Evolutionary conservation across 805 yeast species (phyloP), one percentile per base, ranked within the genome.

Genomic region (Candida lessepsii): DNA sequence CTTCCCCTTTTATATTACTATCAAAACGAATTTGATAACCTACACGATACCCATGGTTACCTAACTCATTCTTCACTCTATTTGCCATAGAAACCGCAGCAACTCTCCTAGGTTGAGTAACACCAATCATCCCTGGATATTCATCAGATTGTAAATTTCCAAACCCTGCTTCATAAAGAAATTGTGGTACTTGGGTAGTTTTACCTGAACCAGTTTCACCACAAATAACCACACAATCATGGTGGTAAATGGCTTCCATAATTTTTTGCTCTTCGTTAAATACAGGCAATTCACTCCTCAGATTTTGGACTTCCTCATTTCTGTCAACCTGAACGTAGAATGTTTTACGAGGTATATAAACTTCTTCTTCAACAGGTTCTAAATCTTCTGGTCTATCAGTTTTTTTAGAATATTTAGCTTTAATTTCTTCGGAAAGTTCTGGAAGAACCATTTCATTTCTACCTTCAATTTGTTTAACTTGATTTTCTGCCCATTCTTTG

Each of bases 171-270:
- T 93, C 99, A 56, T 81, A 88, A 32, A 93, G 63, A 54, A 93
- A 93, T 58, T 93, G 99, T 0, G 99, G 99, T 4, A 93, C 90
- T 63, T 93, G 99, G 0, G 99, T 93, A 1, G 99, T 93, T 60
- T 93, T 93, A 63, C 99, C 99, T 2, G 97, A 89, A 52, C 99
- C 99, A 1, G 99, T 93, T 53, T 90, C 98, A 71, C 99, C 99
- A 67, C 97, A 91, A 18, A 93, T 73, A 10, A 93, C 83, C 0
- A 90, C 80, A 45, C 91, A 84, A 53, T 90, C 96, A 55, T 91
- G 86, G 54, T 91, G 95, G 57, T 86, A 86, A 37, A 93, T 77
- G 1, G 96, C 96, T 58, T 93, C 99, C 97, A 93, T 88, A 36
- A 93, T 86, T 40, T 80, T 71, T 58, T 87, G 96, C 55, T 93